Conservation (phyloP, 495 filamentous ascomycete species). For the Sphaerosporella brunnea region DNA sequence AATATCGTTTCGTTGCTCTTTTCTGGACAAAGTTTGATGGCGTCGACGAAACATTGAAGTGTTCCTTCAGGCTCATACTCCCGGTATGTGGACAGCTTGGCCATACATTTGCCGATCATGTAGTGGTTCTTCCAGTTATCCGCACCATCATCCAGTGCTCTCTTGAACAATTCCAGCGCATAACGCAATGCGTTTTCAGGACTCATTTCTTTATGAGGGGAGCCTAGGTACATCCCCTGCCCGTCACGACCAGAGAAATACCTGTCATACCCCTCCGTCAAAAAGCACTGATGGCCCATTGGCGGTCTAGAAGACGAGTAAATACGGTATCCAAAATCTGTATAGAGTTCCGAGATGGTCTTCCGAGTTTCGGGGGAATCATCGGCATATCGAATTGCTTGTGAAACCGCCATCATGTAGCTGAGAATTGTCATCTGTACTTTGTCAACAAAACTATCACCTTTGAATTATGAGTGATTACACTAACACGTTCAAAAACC, state of each 20-base stretch:
- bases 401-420: slow-evolving; percentile 76
- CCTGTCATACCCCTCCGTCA: slow-evolving; percentile 52
- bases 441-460: too few relatives aligned
- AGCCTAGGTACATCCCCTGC: slow-evolving; percentile 54
- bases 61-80: slow-evolving; percentile 40
- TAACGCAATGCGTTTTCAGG: slow-evolving; percentile 73
- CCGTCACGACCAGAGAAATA: slow-evolving; percentile 51
- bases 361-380: slow-evolving; percentile 35
- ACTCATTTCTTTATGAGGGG: slow-evolving; percentile 54
- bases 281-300: slow-evolving; percentile 74
- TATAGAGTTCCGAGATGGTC: slow-evolving; percentile 65
- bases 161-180: slow-evolving; percentile 58
- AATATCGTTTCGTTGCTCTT: slow-evolving; percentile 67
- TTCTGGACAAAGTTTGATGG: slow-evolving; percentile 64
- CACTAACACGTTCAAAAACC: slow-evolving; percentile 42
- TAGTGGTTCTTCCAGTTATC: slow-evolving; percentile 78
- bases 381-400: slow-evolving; percentile 45
- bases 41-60: slow-evolving; percentile 49
- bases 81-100: slow-evolving; percentile 69
- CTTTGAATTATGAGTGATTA: not conserved
- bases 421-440: slow-evolving; percentile 58
- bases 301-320: slow-evolving; percentile 85
- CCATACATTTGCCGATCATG: slow-evolving; percentile 83
- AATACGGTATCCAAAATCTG: slow-evolving; percentile 74
- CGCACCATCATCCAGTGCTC: slow-evolving; percentile 47